These are phyloP conservation scores for Furcasterigmium sp. DNA, from an alignment of 2,329 filamentous ascomycete genomes.

Conservation along the genomic window DNA sequence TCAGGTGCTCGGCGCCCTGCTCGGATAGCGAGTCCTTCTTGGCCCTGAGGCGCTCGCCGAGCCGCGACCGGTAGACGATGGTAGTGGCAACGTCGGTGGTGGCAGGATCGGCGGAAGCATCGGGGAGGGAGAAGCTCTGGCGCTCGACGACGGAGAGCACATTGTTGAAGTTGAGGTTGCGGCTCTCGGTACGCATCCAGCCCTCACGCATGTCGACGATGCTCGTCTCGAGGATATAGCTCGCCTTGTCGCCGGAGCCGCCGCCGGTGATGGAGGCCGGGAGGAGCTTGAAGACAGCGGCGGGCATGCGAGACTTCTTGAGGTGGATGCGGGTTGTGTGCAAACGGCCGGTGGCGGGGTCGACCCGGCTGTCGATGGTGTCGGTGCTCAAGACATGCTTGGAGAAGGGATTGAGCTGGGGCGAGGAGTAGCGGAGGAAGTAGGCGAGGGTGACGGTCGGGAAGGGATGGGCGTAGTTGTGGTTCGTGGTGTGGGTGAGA, in stretches of 20 bases:
- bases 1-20: conserved; percentile 33
- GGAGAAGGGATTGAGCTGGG: conserved; percentile 69
- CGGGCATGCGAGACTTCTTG: conserved; percentile 74
- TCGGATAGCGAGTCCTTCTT: conserved; percentile 38
- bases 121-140: conserved; percentile 57
- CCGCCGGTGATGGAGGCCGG: conserved; percentile 66
- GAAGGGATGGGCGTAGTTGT: conserved; percentile 76
- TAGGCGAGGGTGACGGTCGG: conserved; percentile 82
- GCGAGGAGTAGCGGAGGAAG: conserved; percentile 78
- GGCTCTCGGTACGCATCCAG: conserved; percentile 77
- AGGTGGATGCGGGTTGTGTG: conserved; percentile 76
- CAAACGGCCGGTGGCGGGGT: conserved; percentile 67
- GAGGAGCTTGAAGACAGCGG: conserved; percentile 69
- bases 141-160: conserved; percentile 74
- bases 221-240: conserved; percentile 75
- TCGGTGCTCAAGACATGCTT: conserved; percentile 80
- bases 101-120: conserved; percentile 20
- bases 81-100: conserved; percentile 68
- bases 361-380: conserved; percentile 70
- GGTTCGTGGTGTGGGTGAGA: conserved; percentile 60
- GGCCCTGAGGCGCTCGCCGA: conserved; percentile 63
- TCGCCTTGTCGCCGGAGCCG: conserved; percentile 57
- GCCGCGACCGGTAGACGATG: conserved; percentile 65
- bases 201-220: conserved; percentile 74
- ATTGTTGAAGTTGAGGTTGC: conserved; percentile 77